phyloP scores from a whole-genome alignment of 495 filamentous ascomycete species.

The Patellaria atrata region DNA sequence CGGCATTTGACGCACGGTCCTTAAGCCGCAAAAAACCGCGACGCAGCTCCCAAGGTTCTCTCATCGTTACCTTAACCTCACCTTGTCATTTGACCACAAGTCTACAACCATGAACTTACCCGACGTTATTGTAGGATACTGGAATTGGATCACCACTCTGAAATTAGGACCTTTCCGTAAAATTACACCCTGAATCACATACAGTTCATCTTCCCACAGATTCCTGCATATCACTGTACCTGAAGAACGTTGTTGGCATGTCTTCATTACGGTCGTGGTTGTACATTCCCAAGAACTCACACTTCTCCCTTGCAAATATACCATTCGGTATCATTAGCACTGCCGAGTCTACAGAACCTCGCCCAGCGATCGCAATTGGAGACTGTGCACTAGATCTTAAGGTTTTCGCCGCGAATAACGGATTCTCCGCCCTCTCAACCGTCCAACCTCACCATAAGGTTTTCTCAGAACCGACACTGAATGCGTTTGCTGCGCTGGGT shows the following conservation, averaged over 20 bases:
- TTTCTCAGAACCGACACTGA: conserved; percentile 58
- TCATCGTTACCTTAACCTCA: too few relatives aligned
- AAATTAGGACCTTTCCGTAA: too few relatives aligned
- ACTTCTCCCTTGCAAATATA: conserved; percentile 81
- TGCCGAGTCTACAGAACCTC: conserved; percentile 35
- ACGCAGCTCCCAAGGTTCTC: too few relatives aligned
- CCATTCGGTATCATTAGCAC: conserved; percentile 83
- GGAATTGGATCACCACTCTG: too few relatives aligned
- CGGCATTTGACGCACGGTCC: too few relatives aligned
- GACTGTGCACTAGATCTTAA: conserved; percentile 63
- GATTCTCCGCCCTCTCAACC: conserved; percentile 45
- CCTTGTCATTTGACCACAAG: too few relatives aligned
- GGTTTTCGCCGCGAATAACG: conserved; percentile 41
- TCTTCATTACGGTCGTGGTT: conserved; percentile 45
- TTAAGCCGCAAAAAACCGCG: too few relatives aligned
- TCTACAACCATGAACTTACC: too few relatives aligned
- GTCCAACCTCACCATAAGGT: conserved; percentile 43
- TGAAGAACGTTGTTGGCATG: conserved; percentile 29
- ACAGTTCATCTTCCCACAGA: not conserved
- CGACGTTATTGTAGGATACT: too few relatives aligned
- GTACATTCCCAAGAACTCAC: conserved; percentile 44
- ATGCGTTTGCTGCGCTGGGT: conserved; percentile 69
- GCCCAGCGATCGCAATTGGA: conserved; percentile 67
- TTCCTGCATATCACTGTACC: not conserved
- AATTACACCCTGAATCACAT: not conserved